A percentile compares a stretch with the other conserved stretches of the same genome.
Conservation (phyloP, 495 filamentous ascomycete species). For the Saxispiralis lemnorum region DNA sequence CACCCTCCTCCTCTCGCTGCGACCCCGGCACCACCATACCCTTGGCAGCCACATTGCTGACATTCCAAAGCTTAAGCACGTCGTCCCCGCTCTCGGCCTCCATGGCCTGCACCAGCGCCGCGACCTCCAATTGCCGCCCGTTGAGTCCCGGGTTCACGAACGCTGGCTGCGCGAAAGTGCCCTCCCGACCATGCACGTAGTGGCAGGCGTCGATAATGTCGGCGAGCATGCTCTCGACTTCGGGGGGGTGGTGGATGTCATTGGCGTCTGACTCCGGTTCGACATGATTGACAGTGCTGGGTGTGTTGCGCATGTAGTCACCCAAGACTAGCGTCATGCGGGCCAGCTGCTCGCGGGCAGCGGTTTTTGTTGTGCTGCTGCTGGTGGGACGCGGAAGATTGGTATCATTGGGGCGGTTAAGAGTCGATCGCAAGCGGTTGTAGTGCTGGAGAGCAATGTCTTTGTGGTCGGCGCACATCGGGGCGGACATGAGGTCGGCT, state of each 20-base stretch:
- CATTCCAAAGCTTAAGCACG: slow-evolving; percentile 1
- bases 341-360: slow-evolving; percentile 1
- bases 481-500: neutral
- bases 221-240: neutral
- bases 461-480: slow-evolving; percentile 1
- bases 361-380: neutral
- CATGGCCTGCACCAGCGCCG: neutral
- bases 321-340: neutral
- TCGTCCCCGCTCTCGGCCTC: neutral
- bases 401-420: neutral
- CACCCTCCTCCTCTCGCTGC: no score
- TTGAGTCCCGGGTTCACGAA: neutral
- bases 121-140: neutral
- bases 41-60: no score
- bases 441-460: neutral
- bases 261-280: no score
- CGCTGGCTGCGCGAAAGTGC: neutral
- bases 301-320: neutral
- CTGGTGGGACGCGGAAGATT: neutral
- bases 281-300: neutral
- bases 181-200: neutral
- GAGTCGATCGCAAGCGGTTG: neutral
- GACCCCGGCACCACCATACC: no score
- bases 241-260: neutral
- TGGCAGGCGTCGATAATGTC: neutral